Percentiles rank a stretch among this genome's conserved stretches.
Conservation (phyloP, 164 flowering plant genomes). For the Annona squamosa region DNA sequence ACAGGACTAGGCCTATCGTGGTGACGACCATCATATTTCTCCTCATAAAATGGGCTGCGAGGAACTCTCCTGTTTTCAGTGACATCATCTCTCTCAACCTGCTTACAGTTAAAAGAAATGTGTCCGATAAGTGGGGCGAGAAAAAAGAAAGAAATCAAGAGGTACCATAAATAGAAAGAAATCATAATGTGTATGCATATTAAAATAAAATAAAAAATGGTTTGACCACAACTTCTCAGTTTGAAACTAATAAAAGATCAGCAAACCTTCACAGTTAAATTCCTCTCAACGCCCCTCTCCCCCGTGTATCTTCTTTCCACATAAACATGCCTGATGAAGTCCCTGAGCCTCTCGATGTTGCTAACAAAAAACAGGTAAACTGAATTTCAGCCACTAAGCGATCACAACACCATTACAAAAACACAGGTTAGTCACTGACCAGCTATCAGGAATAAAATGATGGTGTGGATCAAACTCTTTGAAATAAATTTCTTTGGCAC, state of each 20-base stretch:
- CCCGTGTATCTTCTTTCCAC: slow-evolving; percentile 88
- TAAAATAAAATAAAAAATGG: not conserved
- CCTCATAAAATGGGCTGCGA: slow-evolving; percentile 81
- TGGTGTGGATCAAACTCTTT: slow-evolving; percentile 89
- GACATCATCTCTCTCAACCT: slow-evolving; percentile 71
- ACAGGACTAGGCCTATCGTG: slow-evolving; percentile 58
- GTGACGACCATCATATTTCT: slow-evolving; percentile 54
- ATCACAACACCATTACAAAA: not conserved
- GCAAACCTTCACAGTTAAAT: slow-evolving; percentile 59
- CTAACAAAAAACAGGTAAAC: slow-evolving; percentile 33
- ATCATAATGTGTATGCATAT: not conserved
- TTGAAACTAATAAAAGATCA: not conserved
- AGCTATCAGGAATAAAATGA: slow-evolving; percentile 73
- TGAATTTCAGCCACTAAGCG: slow-evolving; percentile 6
- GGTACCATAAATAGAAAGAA: no score
- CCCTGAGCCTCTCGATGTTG: slow-evolving; percentile 79
- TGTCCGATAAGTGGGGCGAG: not conserved
- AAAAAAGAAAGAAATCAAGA: no score
- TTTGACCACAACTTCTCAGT: not conserved
- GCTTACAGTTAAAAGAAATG: slow-evolving; percentile 1
- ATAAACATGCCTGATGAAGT: slow-evolving; percentile 86
- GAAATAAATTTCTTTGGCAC: slow-evolving; percentile 66
- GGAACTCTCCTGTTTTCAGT: slow-evolving; percentile 52
- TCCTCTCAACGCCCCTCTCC: slow-evolving; percentile 60
- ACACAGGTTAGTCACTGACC: slow-evolving; percentile 31